phyloP scores from a whole-genome alignment of 1,284 basidiomycete species.

The Cutaneotrichosporon spelunceum region DNA sequence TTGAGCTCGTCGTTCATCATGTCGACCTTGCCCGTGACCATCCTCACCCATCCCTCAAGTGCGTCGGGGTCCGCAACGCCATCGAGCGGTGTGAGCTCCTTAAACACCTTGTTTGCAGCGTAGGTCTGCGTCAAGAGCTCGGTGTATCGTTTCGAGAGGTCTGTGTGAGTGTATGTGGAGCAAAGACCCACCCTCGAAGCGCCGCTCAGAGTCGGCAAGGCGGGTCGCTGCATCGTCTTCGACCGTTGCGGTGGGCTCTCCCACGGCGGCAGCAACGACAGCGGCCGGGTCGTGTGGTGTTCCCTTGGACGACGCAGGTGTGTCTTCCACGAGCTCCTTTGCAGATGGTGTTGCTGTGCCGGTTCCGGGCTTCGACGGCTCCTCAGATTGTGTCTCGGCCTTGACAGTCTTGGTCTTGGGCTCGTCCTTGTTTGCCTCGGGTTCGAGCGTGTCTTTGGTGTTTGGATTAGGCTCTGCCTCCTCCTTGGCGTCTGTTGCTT shows the following conservation, averaged over 20 bases:
- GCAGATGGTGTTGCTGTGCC: neutral
- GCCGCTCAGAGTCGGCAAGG: slow-evolving; percentile 30
- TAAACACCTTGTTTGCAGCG: slow-evolving; percentile 66
- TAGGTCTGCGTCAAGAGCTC: slow-evolving; percentile 33
- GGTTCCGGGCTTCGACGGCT: slow-evolving; percentile 5
- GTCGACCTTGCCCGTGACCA: slow-evolving; percentile 65
- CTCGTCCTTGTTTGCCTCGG: neutral
- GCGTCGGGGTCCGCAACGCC: slow-evolving; percentile 63
- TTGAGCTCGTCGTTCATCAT: slow-evolving; percentile 64
- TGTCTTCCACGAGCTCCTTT: neutral
- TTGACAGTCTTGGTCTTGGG: neutral
- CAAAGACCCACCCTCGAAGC: slow-evolving; percentile 33
- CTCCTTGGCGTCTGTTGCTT: neutral
- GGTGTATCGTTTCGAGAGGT: slow-evolving; percentile 38
- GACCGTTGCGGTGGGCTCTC: slow-evolving; percentile 6
- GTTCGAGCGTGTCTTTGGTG: neutral
- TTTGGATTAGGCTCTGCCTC: slow-evolving; percentile 1
- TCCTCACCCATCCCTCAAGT: slow-evolving; percentile 69
- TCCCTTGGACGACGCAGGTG: neutral
- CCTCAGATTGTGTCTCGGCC: neutral
- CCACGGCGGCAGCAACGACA: neutral
- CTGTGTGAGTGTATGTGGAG: slow-evolving; percentile 19
- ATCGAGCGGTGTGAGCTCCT: slow-evolving; percentile 67
- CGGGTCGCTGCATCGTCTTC: slow-evolving; percentile 16
- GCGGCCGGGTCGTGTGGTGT: neutral